Evolutionary conservation across 108 stramenopile species (phyloP), one percentile per base, ranked within the genome.

Genomic region (Chaetoceros tenuissimus): DNA sequence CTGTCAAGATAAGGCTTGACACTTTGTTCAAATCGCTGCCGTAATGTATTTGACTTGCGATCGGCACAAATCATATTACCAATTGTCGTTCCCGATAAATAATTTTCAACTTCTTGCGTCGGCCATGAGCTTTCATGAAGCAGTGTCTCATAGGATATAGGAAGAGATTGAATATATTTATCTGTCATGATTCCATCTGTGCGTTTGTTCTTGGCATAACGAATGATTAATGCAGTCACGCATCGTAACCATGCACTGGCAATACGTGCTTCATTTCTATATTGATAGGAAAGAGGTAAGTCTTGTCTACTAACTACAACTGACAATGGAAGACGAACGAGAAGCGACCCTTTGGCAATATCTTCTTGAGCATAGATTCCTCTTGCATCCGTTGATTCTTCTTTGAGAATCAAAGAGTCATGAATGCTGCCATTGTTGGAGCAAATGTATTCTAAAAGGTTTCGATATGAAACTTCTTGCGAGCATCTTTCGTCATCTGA

Each of bases 201-300:
- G 1, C 43, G 58, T 21, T 27, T 22, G 13, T 13, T 60, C 26
- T 59, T 62, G 43, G n/a, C n/a, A 56, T 64, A 59, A 18, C 68
- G 55, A 27, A 58, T 25, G 8, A 75, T 40, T 28, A 62, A 45
- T 26, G 73, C 57, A 53, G 72, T 73, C 22, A 92, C 48, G 53
- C 86, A 87, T 51, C 78, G 65, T 28, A 92, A 40, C 89, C 89
- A 92, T 1, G 83, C 66, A 28, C 78, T 79, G 2, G 71, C 80
- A 51, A 59, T 66, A 44, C 57, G 34, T 45, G 13, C 13, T 57
- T 21, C 24, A n/a, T 30, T 13, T 64, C 59, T 50, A 34, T n/a
- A 26, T 34, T 40, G 3, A 56, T 72, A 81, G 21, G 52, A 23
- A 19, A 27, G 13, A 20, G 87, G 75, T 23, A 70, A 48, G 22